These are phyloP conservation scores for Pueraria montana DNA, from an alignment of 306 rosid species.

Conservation along the genomic window DNA sequence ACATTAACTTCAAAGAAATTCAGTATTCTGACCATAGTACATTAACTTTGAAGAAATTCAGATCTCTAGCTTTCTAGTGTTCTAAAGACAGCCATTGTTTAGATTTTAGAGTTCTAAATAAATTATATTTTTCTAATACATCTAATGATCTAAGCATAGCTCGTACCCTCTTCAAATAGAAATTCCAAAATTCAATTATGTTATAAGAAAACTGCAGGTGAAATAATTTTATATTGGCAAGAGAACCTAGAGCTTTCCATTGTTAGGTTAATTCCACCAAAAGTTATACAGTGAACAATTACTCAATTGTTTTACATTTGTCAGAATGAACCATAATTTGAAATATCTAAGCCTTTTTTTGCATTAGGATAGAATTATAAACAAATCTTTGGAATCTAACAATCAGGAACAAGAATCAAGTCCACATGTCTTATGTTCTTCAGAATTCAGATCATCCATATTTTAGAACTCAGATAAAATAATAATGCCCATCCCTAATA, in stretches of 20 bases:
- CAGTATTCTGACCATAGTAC: background rate
- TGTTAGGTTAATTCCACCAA: constrained; percentile 16
- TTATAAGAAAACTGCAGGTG: constrained; percentile 1
- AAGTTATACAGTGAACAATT: background rate
- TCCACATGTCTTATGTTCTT: background rate
- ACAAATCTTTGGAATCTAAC: constrained; percentile 41
- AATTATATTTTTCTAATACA: constrained; percentile 14
- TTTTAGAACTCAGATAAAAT: background rate
- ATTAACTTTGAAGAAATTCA: constrained; percentile 27
- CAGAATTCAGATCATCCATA: constrained; percentile 12
- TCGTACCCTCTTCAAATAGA: constrained; percentile 23
- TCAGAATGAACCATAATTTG: constrained; percentile 22
- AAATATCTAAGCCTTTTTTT: constrained; percentile 7
- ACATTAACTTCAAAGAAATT: constrained; percentile 27
- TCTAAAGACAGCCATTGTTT: background rate
- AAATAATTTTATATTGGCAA: constrained; percentile 12
- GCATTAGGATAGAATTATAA: constrained; percentile 9
- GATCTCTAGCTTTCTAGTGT: constrained; percentile 35
- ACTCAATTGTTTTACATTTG: constrained; percentile 3
- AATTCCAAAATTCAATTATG: constrained; percentile 9
- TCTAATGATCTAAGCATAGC: constrained; percentile 36
- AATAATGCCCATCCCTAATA: constrained; percentile 16
- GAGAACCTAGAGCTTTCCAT: constrained; percentile 31
- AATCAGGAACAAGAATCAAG: constrained; percentile 18
- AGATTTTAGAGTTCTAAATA: constrained; percentile 29